Evolutionary conservation across 2,329 filamentous ascomycete species (phyloP).

Genomic region (Talaromyces sp.): DNA sequence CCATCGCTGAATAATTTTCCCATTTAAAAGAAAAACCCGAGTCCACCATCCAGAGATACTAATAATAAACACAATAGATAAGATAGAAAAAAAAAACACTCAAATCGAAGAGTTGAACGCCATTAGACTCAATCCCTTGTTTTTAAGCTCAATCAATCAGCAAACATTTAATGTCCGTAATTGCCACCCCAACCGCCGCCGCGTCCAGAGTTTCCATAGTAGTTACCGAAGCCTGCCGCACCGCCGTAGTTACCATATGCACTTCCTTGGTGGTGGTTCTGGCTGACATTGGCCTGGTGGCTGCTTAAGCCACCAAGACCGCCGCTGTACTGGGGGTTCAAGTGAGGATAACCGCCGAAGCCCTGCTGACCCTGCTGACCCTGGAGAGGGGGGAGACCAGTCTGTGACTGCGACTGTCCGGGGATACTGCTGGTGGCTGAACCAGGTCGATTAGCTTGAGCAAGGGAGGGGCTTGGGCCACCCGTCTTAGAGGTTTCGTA

Average conservation of each 20-base stretch:
- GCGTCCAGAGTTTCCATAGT: constrained; percentile 43
- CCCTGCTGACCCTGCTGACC: constrained; percentile 53
- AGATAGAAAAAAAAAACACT: constrained; percentile 19
- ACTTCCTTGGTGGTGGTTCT: constrained; percentile 39
- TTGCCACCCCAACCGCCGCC: constrained; percentile 48
- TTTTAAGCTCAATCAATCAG: constrained; percentile 1
- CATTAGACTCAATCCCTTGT: constrained; percentile 21
- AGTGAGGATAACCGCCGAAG: constrained; percentile 55
- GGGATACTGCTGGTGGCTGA: constrained; percentile 59
- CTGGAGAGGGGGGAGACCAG: constrained; percentile 53
- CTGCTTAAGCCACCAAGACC: constrained; percentile 41
- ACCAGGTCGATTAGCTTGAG: constrained; percentile 60
- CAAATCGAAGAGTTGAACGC: constrained; percentile 21
- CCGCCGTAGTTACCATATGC: constrained; percentile 43
- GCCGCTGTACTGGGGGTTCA: constrained; percentile 53
- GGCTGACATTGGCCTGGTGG: constrained; percentile 40
- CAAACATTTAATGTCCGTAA: constrained; percentile 41
- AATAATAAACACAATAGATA: constrained; percentile 12
- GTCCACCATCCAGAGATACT: constrained; percentile 14
- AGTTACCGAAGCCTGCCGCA: constrained; percentile 39
- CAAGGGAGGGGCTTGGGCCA: constrained; percentile 59
- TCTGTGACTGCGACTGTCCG: constrained; percentile 49
- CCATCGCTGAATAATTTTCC: constrained; percentile 18
- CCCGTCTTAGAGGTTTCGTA: constrained; percentile 56
- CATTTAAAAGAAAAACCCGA: constrained; percentile 3